phyloP scores from a whole-genome alignment of 345 rosid genomes.

The Sonneratia caseolaris region DNA sequence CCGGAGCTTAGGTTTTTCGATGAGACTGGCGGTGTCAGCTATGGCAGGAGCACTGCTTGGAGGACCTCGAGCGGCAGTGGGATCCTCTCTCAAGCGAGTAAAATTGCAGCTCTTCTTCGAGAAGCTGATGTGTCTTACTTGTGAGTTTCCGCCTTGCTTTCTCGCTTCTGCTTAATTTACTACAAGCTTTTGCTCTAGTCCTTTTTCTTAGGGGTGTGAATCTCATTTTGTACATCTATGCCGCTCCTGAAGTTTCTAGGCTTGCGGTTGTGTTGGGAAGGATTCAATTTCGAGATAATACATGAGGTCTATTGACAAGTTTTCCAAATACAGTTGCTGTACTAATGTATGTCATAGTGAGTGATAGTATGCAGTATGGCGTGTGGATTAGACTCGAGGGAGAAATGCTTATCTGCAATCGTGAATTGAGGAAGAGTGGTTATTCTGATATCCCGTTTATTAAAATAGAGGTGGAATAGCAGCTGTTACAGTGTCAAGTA shows the following conservation, averaged over 20 bases:
- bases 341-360: background rate
- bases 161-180: background rate
- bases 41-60: constrained; percentile 3
- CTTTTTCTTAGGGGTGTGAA: background rate
- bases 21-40: constrained; percentile 21
- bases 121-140: constrained; percentile 77
- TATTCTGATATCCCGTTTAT: background rate
- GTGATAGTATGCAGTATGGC: background rate
- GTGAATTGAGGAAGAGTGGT: background rate
- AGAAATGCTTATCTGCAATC: background rate
- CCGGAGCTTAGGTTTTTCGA: constrained; percentile 61
- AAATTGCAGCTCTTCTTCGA: constrained; percentile 70
- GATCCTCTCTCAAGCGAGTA: constrained; percentile 53
- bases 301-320: background rate
- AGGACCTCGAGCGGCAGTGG: constrained; percentile 57
- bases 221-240: background rate
- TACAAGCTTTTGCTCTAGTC: constrained; percentile 1
- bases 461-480: background rate
- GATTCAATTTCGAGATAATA: background rate
- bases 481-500: background rate
- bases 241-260: background rate
- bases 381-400: background rate
- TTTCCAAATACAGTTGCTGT: background rate
- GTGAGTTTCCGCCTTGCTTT: constrained; percentile 35
- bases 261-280: background rate